Evolutionary conservation across 2,329 filamentous ascomycete genomes (phyloP).

Genomic region (Arthroderma sp.): DNA sequence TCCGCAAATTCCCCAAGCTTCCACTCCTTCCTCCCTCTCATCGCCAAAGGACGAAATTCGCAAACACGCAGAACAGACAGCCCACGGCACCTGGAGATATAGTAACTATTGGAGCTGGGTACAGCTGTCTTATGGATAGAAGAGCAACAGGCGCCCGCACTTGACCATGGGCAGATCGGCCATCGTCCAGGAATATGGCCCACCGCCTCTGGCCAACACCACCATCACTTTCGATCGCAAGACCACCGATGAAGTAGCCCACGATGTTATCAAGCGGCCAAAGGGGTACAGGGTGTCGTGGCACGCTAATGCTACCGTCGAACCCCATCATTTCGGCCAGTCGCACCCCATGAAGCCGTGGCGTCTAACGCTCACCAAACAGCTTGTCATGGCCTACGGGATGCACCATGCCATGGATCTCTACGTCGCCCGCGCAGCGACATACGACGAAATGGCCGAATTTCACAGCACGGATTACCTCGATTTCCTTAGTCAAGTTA

Average conservation of each 20-base stretch:
- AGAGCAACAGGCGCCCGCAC: background rate
- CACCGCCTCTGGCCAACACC: slow-evolving; percentile 26
- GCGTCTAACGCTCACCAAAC: slow-evolving; percentile 89
- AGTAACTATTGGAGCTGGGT: background rate
- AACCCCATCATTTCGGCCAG: slow-evolving; percentile 92
- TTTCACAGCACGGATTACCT: slow-evolving; percentile 88
- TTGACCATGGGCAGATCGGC: slow-evolving; percentile 32
- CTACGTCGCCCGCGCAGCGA: slow-evolving; percentile 72
- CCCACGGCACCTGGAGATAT: background rate
- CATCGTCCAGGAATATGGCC: slow-evolving; percentile 40
- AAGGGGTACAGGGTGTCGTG: slow-evolving; percentile 87
- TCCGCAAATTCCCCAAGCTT: background rate
- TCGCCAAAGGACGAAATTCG: background rate
- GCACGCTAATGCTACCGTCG: slow-evolving; percentile 88
- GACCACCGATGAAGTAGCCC: slow-evolving; percentile 42
- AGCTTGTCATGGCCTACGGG: slow-evolving; percentile 85
- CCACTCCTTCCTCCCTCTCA: too few relatives aligned
- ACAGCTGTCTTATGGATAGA: background rate
- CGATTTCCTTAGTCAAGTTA: slow-evolving; percentile 66
- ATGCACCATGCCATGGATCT: slow-evolving; percentile 96
- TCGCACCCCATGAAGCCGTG: slow-evolving; percentile 99
- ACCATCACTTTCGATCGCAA: slow-evolving; percentile 41
- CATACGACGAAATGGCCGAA: slow-evolving; percentile 70
- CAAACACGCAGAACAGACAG: background rate
- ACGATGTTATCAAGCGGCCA: slow-evolving; percentile 62